These are phyloP conservation scores for Pythium utonaiense DNA, from an alignment of 352 stramenopile genomes.

Conservation along the genomic window DNA sequence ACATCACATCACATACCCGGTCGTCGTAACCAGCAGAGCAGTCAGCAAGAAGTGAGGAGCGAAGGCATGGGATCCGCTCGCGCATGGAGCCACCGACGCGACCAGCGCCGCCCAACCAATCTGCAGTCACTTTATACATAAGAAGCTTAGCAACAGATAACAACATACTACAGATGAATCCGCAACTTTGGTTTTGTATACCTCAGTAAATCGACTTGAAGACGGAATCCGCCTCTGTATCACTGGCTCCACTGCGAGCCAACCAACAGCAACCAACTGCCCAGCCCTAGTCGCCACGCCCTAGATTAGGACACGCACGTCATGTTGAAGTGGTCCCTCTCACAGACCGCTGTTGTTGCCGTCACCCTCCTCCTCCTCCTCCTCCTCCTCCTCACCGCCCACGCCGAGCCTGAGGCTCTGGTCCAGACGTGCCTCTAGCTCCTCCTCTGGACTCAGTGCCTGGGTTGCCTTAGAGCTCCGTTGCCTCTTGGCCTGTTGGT, in stretches of 20 bases:
- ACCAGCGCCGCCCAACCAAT: slow-evolving; percentile 21
- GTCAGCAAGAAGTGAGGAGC: slow-evolving; percentile 89
- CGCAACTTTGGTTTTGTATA: slow-evolving; percentile 3
- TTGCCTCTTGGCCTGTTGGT: slow-evolving; percentile 21
- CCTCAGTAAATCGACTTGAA: background rate
- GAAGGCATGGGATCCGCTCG: background rate
- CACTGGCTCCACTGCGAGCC: slow-evolving; percentile 1
- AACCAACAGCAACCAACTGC: slow-evolving; percentile 11
- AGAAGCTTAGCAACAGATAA: background rate
- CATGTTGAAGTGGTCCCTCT: slow-evolving; percentile 25
- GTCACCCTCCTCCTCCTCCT: background rate
- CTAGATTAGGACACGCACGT: slow-evolving; percentile 13
- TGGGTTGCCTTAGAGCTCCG: no score
- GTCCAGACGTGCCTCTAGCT: slow-evolving; percentile 15
- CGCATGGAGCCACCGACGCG: background rate
- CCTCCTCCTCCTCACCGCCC: background rate
- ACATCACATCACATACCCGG: slow-evolving; percentile 44
- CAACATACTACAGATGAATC: background rate
- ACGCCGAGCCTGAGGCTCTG: no score
- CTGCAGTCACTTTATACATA: background rate
- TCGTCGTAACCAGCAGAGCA: slow-evolving; percentile 87
- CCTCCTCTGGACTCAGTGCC: slow-evolving; percentile 2
- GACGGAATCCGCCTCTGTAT: no score
- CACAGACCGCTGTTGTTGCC: background rate
- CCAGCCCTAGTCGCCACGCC: background rate